phyloP scores from a whole-genome alignment of 352 stramenopile species.

The Globisporangium recalcitrans region DNA sequence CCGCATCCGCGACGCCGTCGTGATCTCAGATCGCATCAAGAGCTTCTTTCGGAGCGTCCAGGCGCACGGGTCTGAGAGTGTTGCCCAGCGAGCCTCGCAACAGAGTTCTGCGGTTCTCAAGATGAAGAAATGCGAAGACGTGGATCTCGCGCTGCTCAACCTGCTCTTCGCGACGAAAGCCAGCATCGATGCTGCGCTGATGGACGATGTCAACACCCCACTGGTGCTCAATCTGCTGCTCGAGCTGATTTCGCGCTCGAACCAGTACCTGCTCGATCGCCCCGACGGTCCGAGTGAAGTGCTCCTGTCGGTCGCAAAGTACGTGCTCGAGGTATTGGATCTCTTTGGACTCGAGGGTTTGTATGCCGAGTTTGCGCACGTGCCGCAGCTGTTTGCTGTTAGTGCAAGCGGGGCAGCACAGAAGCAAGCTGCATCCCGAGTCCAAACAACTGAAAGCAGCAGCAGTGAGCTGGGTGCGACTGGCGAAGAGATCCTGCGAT shows the following conservation, averaged over 20 bases:
- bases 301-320: conserved; percentile 43
- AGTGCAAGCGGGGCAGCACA: not conserved
- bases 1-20: conserved; percentile 61
- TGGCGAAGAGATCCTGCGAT: conserved; percentile 35
- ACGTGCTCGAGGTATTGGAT: conserved; percentile 63
- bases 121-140: conserved; percentile 41
- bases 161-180: conserved; percentile 46
- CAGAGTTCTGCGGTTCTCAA: conserved; percentile 7
- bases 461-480: not conserved
- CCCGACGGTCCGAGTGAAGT: conserved; percentile 47
- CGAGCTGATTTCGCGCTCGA: conserved; percentile 59
- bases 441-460: not conserved
- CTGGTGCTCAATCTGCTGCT: conserved; percentile 55
- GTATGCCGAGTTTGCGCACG: conserved; percentile 46
- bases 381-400: conserved; percentile 21
- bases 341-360: conserved; percentile 63
- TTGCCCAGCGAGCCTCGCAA: not conserved
- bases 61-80: conserved; percentile 31
- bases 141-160: conserved; percentile 54
- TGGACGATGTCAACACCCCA: conserved; percentile 89
- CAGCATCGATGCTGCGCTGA: conserved; percentile 54
- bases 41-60: conserved; percentile 62
- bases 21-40: conserved; percentile 42
- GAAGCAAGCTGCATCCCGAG: not conserved
- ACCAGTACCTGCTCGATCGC: conserved; percentile 52